Percentiles rank a stretch among this genome's conserved stretches.
Evolutionary conservation across 1,139 yeast species (phyloP).

Genomic region (Hansenula lynferdii): DNA sequence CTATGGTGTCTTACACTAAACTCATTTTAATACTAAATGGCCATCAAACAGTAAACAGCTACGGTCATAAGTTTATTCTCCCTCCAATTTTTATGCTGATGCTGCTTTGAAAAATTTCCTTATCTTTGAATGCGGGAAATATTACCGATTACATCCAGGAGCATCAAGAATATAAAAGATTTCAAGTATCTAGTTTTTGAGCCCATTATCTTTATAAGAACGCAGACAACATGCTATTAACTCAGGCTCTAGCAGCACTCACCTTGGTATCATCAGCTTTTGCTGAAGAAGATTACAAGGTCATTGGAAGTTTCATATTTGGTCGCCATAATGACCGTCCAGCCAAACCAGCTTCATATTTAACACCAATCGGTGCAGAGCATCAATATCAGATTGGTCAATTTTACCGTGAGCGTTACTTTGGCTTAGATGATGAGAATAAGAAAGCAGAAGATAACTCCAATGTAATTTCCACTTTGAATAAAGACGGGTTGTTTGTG

Average conservation of each 20-base stretch:
- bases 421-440: constrained; percentile 26
- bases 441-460: constrained; percentile 21
- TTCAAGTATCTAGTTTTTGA: too few species aligned
- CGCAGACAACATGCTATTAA: too few species aligned
- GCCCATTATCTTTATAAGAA: too few species aligned
- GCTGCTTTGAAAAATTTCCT: too few species aligned
- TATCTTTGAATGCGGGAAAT: too few species aligned
- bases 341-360: constrained; percentile 33
- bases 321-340: constrained; percentile 43
- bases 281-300: constrained; percentile 18
- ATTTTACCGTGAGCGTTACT: constrained; percentile 35
- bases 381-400: constrained; percentile 31
- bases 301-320: constrained; percentile 37
- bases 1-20: too few species aligned
- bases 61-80: too few species aligned
- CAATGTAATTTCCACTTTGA: constrained; percentile 21
- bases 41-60: too few species aligned
- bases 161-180: too few species aligned
- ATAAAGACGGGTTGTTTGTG: constrained; percentile 24
- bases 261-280: not conserved
- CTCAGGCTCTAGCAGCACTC: not conserved
- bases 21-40: too few species aligned
- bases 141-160: too few species aligned
- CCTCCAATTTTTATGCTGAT: too few species aligned
- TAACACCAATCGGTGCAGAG: constrained; percentile 37